Base-by-base conservation (phyloP, 371 early-diverging fungal species). In the Mucor circinelloides region DNA sequence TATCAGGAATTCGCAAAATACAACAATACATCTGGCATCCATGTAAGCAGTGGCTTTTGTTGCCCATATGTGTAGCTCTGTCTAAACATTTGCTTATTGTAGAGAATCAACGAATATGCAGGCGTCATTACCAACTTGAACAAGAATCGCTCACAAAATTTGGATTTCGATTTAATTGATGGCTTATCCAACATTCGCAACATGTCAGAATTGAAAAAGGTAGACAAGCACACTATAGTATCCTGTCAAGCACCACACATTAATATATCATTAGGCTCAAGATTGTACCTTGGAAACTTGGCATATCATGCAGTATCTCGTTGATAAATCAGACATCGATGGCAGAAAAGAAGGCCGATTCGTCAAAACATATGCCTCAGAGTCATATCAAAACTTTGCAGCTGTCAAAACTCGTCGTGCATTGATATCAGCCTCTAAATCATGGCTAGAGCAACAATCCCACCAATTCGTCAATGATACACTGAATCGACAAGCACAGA, bases 391-490 rank as follows among this genome's bases (percentile, higher is more conserved):
- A 9, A 57, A 54, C 30, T n/a, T 15, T 17, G 8, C 13, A 6
- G 63, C 67, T 25, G 50, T 60, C 6, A 10, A 64, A 2, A 31
- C 65, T 31, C 58, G 74, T 19, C 67, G 64, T 28, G 15, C 15
- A 10, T 36, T 73, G 8, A 73, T 70, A 27, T 2, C 36, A 13
- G 40, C 67, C 17, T 69, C 74, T 1, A 69, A 50, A 38, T 60
- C 67, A 9, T 73, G 73, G 73, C n/a, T 73, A 32, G 73, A 73
- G 40, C 36, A 69, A 40, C 70, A 73, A 66, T 48, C 36, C 6
- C 12, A 38, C 12, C 46, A 52, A 40, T 27, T 17, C 1, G 32
- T 70, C 2, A 70, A 73, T 12, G 67, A 63, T 0, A 12, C 34
- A 8, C 44, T 73, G 38, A 61, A 69, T 30, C 36, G 42, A 32